These are phyloP conservation scores for Zygoascus ofunaensis DNA, from an alignment of 805 yeast genomes.

Conservation along the genomic window DNA sequence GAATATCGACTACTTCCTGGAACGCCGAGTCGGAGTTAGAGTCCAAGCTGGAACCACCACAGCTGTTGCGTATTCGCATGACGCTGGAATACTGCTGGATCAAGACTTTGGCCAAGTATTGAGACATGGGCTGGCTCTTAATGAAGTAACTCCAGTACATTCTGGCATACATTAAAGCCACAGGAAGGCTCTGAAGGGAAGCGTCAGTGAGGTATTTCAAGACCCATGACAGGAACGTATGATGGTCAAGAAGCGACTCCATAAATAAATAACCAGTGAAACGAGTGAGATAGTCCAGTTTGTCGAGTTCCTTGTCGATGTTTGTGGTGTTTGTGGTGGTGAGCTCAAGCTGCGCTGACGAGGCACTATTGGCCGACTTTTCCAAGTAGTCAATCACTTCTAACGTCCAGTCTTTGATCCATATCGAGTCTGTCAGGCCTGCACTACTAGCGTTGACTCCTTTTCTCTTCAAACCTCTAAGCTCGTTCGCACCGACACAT, in stretches of 20 bases:
- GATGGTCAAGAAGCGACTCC: slow-evolving; percentile 57
- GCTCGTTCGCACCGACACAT: slow-evolving; percentile 76
- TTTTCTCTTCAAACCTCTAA: slow-evolving; percentile 47
- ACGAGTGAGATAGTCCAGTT: slow-evolving; percentile 51
- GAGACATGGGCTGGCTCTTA: slow-evolving; percentile 46
- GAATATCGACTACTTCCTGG: slow-evolving; percentile 12
- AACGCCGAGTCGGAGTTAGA: slow-evolving; percentile 4
- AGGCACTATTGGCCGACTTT: slow-evolving; percentile 33
- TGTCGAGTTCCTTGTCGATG: slow-evolving; percentile 17
- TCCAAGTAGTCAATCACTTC: slow-evolving; percentile 59
- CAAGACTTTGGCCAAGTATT: slow-evolving; percentile 55
- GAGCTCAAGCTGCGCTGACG: not conserved
- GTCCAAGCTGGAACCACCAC: not conserved
- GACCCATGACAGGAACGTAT: slow-evolving; percentile 54
- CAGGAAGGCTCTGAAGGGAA: slow-evolving; percentile 35
- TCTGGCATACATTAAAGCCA: slow-evolving; percentile 45
- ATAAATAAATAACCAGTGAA: slow-evolving; percentile 57
- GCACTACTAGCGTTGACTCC: slow-evolving; percentile 23
- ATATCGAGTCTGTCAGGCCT: slow-evolving; percentile 38
- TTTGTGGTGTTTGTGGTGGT: slow-evolving; percentile 22
- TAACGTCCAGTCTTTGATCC: slow-evolving; percentile 87
- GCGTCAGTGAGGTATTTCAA: slow-evolving; percentile 42
- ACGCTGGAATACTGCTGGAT: slow-evolving; percentile 30
- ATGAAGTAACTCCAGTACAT: slow-evolving; percentile 66
- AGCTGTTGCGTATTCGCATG: not conserved